Conservation (phyloP, 768 basidiomycete species). For the Suillus brevipes region DNA sequence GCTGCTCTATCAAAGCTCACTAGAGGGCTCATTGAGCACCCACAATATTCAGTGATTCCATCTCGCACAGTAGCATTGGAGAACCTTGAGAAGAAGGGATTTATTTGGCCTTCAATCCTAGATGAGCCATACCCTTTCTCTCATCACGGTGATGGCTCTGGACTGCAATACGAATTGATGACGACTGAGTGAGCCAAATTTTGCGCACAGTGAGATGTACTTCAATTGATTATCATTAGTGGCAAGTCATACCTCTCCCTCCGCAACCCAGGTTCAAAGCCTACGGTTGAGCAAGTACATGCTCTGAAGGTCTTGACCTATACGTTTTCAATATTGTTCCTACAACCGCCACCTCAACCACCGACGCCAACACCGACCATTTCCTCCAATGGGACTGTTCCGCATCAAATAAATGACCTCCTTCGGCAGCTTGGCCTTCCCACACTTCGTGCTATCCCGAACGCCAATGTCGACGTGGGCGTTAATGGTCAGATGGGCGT, state of each 20-base stretch:
- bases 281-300: conserved; percentile 61
- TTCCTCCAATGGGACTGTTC: conserved; percentile 29
- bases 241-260: conserved; percentile 54
- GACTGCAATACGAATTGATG: conserved; percentile 35
- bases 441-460: conserved; percentile 42
- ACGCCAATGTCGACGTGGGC: conserved; percentile 21
- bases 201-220: background rate
- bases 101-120: conserved; percentile 44
- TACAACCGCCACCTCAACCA: conserved; percentile 42
- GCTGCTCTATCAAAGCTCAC: conserved; percentile 23
- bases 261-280: conserved; percentile 41
- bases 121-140: conserved; percentile 36
- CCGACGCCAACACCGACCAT: conserved; percentile 30
- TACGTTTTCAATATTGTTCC: conserved; percentile 55
- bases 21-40: conserved; percentile 4
- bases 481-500: conserved; percentile 17
- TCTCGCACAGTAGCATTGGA: conserved; percentile 20
- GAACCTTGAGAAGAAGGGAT: conserved; percentile 36
- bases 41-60: background rate
- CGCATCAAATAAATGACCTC: conserved; percentile 57
- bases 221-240: conserved; percentile 19
- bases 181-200: conserved; percentile 30
- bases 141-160: conserved; percentile 17
- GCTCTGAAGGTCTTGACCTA: conserved; percentile 41
- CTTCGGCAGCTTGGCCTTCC: conserved; percentile 68